Percentiles rank a stretch among this genome's conserved stretches.
These are phyloP conservation scores for Naganishia randhawae DNA, from an alignment of 768 basidiomycete genomes.

Conservation along the genomic window DNA sequence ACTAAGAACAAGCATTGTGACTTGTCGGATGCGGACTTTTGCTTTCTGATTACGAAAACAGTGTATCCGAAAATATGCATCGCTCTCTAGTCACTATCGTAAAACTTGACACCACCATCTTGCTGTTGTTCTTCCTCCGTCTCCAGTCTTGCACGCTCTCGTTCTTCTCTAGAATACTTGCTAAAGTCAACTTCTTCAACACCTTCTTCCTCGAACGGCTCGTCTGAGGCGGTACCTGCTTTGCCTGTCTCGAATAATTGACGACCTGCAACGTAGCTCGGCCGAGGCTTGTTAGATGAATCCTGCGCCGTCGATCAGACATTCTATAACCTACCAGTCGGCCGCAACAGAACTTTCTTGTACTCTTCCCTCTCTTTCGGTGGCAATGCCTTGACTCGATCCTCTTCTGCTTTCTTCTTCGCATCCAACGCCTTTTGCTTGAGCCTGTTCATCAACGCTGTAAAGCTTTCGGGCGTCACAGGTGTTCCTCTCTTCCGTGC, in stretches of 20 bases:
- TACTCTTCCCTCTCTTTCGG: conserved; percentile 82
- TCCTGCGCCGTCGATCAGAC: background rate
- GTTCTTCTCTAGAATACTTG: conserved; percentile 71
- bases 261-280: conserved; percentile 60
- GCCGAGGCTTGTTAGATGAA: background rate
- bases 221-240: conserved; percentile 68
- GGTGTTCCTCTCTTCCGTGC: conserved; percentile 85
- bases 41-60: background rate
- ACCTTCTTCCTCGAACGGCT: conserved; percentile 59
- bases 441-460: conserved; percentile 73
- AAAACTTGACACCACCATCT: conserved; percentile 57
- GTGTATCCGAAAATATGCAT: background rate
- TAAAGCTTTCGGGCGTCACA: conserved; percentile 77
- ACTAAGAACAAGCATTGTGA: too few species aligned
- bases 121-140: conserved; percentile 64
- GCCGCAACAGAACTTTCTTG: conserved; percentile 61
- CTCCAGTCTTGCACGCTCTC: conserved; percentile 52
- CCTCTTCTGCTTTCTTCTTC: conserved; percentile 72
- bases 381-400: conserved; percentile 64
- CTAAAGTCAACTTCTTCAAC: conserved; percentile 72
- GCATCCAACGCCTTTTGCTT: conserved; percentile 63
- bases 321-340: conserved; percentile 61
- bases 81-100: conserved; percentile 69
- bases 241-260: conserved; percentile 85
- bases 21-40: background rate